Conservation (phyloP, 2,329 filamentous ascomycete species). For the Exophiala oligosperma region DNA sequence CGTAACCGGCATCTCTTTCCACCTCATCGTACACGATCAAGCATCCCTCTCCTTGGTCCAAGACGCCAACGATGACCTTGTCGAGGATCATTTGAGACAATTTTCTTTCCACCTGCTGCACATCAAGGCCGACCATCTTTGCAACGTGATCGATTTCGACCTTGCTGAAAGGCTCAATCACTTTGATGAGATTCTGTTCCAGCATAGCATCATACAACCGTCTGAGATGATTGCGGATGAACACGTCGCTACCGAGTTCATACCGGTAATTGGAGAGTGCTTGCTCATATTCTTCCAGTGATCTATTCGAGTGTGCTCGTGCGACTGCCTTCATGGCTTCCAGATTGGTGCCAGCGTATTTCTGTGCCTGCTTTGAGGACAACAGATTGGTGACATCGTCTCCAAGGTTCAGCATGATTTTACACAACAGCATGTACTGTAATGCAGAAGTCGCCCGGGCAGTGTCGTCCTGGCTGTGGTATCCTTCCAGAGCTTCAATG, state of each 20-base stretch:
- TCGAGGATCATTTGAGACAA: slow-evolving; percentile 99
- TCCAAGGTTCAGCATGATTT: slow-evolving; percentile 97
- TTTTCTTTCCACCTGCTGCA: slow-evolving; percentile 95
- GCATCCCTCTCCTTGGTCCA: slow-evolving; percentile 97
- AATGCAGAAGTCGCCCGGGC: slow-evolving; percentile 91
- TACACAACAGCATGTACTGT: slow-evolving; percentile 99
- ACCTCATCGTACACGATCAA: slow-evolving; percentile 97
- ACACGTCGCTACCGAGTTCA: slow-evolving; percentile 90
- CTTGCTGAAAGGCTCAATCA: slow-evolving; percentile 96
- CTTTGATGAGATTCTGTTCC: slow-evolving; percentile 99
- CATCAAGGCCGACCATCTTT: slow-evolving; percentile 95
- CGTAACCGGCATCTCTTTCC: slow-evolving; percentile 88
- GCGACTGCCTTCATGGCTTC: slow-evolving; percentile 99
- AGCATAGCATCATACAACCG: slow-evolving; percentile 97
- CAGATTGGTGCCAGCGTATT: slow-evolving; percentile 91
- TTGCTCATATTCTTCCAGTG: slow-evolving; percentile 94
- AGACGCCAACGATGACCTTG: slow-evolving; percentile 95
- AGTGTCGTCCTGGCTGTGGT: slow-evolving; percentile 86
- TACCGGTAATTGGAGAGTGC: slow-evolving; percentile 87
- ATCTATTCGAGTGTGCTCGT: slow-evolving; percentile 90
- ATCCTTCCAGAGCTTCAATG: slow-evolving; percentile 97
- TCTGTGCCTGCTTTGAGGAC: slow-evolving; percentile 92
- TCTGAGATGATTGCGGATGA: slow-evolving; percentile 95
- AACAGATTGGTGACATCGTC: slow-evolving; percentile 96
- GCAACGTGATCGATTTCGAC: slow-evolving; percentile 97